phyloP scores from a whole-genome alignment of 2,329 filamentous ascomycete genomes.

The Onygena corvina region DNA sequence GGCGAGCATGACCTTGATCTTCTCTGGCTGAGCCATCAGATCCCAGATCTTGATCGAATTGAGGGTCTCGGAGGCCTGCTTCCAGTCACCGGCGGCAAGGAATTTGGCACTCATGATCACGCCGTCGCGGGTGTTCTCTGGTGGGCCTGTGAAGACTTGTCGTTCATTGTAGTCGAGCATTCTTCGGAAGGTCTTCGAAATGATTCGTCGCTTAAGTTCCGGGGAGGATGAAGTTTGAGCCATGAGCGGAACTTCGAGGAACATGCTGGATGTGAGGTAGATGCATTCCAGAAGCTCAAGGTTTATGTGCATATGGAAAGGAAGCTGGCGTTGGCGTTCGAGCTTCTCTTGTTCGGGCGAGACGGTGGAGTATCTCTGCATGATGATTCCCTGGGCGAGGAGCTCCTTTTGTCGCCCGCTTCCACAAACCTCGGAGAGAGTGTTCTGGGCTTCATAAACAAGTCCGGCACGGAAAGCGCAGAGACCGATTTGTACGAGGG shows the following conservation, averaged over 20 bases:
- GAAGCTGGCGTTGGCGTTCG: slow-evolving; percentile 91
- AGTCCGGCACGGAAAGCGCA: slow-evolving; percentile 96
- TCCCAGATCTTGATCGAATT: slow-evolving; percentile 99
- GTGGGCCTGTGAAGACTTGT: slow-evolving; percentile 95
- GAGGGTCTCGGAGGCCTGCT: slow-evolving; percentile 86
- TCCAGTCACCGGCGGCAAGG: slow-evolving; percentile 93
- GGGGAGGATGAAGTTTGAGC: slow-evolving; percentile 94
- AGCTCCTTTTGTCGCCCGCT: slow-evolving; percentile 97
- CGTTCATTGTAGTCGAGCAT: slow-evolving; percentile 99
- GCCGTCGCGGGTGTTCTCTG: slow-evolving; percentile 97
- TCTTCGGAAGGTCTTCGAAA: slow-evolving; percentile 97
- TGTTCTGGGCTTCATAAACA: slow-evolving; percentile 94
- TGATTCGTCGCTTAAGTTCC: slow-evolving; percentile 92
- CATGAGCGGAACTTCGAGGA: slow-evolving; percentile 91
- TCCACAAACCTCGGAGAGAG: slow-evolving; percentile 93
- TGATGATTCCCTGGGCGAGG: slow-evolving; percentile 93
- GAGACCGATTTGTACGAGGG: slow-evolving; percentile 91
- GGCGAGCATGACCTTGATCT: slow-evolving; percentile 94
- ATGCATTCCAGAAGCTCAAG: slow-evolving; percentile 95
- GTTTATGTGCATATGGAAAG: slow-evolving; percentile 99
- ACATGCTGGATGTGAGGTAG: slow-evolving; percentile 98
- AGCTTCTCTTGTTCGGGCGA: slow-evolving; percentile 95
- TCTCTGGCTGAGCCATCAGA: slow-evolving; percentile 79
- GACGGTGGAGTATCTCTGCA: slow-evolving; percentile 92
- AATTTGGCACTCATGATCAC: slow-evolving; percentile 99